Evolutionary conservation across 768 basidiomycete genomes (phyloP).

Genomic region (Mycena rosella): DNA sequence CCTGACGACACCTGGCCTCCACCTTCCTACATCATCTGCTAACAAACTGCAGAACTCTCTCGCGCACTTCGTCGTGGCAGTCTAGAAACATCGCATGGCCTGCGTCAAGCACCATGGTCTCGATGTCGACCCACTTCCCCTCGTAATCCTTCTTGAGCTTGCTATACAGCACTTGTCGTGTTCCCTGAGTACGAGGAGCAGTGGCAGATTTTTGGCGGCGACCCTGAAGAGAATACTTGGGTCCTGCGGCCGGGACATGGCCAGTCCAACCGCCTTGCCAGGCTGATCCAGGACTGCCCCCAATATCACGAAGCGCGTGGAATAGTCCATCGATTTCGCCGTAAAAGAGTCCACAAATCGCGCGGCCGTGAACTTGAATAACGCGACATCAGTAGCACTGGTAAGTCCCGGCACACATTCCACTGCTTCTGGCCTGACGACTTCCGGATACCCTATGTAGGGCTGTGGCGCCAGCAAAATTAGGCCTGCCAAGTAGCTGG

Average conservation of each 20-base stretch:
- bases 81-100: background rate
- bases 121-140: background rate
- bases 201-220: background rate
- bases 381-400: no score
- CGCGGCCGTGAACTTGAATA: no score
- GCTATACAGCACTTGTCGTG: background rate
- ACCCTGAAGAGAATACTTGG: background rate
- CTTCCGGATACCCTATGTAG: background rate
- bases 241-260: background rate
- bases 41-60: background rate
- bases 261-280: background rate
- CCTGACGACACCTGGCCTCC: background rate
- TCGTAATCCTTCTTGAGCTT: background rate
- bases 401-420: background rate
- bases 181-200: background rate
- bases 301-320: background rate
- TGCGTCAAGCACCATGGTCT: background rate
- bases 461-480: no score
- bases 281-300: background rate
- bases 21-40: background rate
- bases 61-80: background rate
- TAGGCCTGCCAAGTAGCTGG: no score
- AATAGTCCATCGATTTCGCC: background rate
- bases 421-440: background rate
- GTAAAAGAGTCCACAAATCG: no score